Conservation (phyloP, 768 basidiomycete genomes). For the Pholiota molesta region DNA sequence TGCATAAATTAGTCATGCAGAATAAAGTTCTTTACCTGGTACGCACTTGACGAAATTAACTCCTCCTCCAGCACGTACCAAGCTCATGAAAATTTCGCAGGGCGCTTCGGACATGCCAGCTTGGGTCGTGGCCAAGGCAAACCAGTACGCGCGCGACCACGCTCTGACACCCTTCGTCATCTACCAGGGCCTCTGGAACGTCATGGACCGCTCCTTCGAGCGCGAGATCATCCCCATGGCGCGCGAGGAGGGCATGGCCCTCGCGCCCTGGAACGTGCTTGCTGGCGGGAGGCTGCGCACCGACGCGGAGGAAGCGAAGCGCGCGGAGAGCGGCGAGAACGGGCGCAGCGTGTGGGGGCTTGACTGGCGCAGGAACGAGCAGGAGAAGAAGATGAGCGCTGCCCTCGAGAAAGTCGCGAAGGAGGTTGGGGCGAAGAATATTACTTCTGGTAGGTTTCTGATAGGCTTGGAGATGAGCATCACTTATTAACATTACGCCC, state of each 20-base stretch:
- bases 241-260: slow-evolving; percentile 42
- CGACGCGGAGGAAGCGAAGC: slow-evolving; percentile 40
- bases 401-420: slow-evolving; percentile 55
- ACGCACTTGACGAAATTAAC: background rate
- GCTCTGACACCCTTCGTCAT: slow-evolving; percentile 54
- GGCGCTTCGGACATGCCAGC: slow-evolving; percentile 48
- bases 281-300: slow-evolving; percentile 53
- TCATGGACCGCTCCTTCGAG: slow-evolving; percentile 50
- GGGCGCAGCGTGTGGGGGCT: slow-evolving; percentile 34
- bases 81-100: slow-evolving; percentile 16
- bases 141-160: slow-evolving; percentile 52
- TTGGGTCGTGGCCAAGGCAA: slow-evolving; percentile 51
- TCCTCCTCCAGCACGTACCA: background rate
- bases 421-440: slow-evolving; percentile 49
- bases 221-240: slow-evolving; percentile 56
- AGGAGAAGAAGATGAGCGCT: slow-evolving; percentile 42
- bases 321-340: slow-evolving; percentile 35
- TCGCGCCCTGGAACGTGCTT: slow-evolving; percentile 37
- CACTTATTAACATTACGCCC: background rate
- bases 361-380: slow-evolving; percentile 50
- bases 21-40: slow-evolving; percentile 56
- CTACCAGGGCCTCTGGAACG: slow-evolving; percentile 53
- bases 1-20: slow-evolving; percentile 52
- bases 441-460: slow-evolving; percentile 44
- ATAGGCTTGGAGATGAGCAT: too few relatives aligned